phyloP scores from a whole-genome alignment of 2,329 filamentous ascomycete genomes.

The Aureobasidium melanogenum region DNA sequence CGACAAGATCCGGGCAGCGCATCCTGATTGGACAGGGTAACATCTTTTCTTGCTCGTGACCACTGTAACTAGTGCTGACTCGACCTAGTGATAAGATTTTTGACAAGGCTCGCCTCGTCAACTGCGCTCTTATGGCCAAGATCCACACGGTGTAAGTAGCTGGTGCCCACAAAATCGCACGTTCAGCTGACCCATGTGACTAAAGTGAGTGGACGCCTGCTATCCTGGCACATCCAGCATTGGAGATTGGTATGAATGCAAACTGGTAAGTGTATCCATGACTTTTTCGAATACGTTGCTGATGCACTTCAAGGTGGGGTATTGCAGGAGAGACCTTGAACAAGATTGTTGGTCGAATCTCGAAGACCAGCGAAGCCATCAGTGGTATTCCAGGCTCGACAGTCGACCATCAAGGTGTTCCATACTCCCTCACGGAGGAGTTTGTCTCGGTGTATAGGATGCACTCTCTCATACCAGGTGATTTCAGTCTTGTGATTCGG shows the following conservation, averaged over 20 bases:
- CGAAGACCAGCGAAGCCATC: conserved; percentile 30
- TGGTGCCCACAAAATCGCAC: not conserved
- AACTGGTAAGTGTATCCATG: conserved; percentile 34
- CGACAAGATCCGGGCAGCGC: conserved; percentile 26
- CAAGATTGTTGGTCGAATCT: conserved; percentile 34
- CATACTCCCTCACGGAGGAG: conserved; percentile 36
- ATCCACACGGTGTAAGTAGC: conserved; percentile 34
- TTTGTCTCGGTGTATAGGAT: conserved; percentile 38
- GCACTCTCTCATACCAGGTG: conserved; percentile 32
- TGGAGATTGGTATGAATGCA: conserved; percentile 36
- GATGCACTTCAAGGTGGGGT: conserved; percentile 17
- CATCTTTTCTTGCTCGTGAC: not conserved
- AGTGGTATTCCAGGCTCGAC: conserved; percentile 33
- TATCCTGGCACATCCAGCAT: conserved; percentile 36
- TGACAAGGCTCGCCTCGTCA: conserved; percentile 37
- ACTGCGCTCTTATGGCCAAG: conserved; percentile 41
- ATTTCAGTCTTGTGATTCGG: not conserved
- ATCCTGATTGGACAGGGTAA: conserved; percentile 28
- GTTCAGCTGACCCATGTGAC: not conserved
- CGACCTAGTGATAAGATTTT: conserved; percentile 31
- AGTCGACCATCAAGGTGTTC: conserved; percentile 29
- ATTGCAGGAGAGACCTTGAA: conserved; percentile 12
- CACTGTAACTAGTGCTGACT: not conserved
- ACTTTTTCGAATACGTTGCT: not conserved
- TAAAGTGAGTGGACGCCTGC: conserved; percentile 38